phyloP scores from a whole-genome alignment of 129 eudicot genomes.

The Helichrysum umbraculigerum region DNA sequence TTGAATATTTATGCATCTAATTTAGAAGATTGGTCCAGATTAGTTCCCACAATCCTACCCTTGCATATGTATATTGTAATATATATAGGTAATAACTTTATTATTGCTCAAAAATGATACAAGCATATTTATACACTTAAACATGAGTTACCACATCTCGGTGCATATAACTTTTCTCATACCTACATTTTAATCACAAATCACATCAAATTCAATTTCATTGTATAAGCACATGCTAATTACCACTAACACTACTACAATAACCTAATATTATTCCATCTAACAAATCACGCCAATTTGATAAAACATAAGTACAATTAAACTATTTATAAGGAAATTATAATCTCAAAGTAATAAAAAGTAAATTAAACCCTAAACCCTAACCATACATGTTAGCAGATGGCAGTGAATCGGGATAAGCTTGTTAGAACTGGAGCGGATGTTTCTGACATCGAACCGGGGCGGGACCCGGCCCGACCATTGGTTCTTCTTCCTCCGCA shows the following conservation, averaged over 20 bases:
- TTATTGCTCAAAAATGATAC: no score
- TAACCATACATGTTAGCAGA: constrained; percentile 79
- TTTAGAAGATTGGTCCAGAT: no score
- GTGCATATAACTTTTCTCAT: constrained; percentile 99
- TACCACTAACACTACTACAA: background rate
- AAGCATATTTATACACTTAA: background rate
- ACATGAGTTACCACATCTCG: constrained; percentile 98
- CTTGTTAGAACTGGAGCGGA: constrained; percentile 93
- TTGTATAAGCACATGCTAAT: no score
- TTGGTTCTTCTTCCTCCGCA: constrained; percentile 48
- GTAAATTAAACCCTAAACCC: constrained; percentile 31
- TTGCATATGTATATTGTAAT: background rate
- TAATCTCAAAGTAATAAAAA: background rate
- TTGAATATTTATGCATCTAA: no score
- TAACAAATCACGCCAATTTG: background rate
- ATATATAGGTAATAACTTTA: background rate
- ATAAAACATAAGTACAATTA: constrained; percentile 4
- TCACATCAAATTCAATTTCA: background rate
- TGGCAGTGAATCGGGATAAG: constrained; percentile 91
- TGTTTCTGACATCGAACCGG: constrained; percentile 76
- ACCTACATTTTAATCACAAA: constrained; percentile 48
- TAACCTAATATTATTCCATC: constrained; percentile 7
- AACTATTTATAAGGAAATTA: background rate
- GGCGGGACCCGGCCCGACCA: constrained; percentile 83
- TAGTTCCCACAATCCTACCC: background rate